Percentiles rank a stretch among this genome's conserved stretches.
phyloP scores from a whole-genome alignment of 192 early-diverging fungal species.

The Dissophora ornata region DNA sequence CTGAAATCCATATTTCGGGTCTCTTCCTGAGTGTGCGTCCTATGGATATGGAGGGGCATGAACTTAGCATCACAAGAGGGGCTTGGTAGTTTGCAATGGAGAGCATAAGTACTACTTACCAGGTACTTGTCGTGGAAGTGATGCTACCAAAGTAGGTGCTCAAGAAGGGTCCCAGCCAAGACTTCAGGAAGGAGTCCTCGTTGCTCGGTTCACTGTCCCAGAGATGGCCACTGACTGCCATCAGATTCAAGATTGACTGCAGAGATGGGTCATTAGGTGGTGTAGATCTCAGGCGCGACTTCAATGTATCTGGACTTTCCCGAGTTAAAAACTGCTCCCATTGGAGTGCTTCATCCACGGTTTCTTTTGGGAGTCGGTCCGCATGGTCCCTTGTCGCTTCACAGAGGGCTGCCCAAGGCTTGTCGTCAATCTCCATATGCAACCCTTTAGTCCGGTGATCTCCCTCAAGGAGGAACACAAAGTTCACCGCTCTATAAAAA shows the following conservation, averaged over 20 bases:
- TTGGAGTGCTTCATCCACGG: constrained; percentile 8
- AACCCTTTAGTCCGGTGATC: constrained; percentile 13
- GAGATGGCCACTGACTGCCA: constrained; percentile 3
- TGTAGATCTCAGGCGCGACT: background rate
- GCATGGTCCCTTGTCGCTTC: constrained; percentile 5
- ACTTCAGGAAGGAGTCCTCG: constrained; percentile 19
- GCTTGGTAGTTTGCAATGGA: background rate
- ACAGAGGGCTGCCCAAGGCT: constrained; percentile 6
- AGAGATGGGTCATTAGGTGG: constrained; percentile 9
- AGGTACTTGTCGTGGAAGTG: background rate
- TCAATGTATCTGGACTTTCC: background rate
- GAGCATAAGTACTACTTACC: constrained; percentile 13
- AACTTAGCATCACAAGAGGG: background rate
- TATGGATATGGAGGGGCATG: constrained; percentile 7
- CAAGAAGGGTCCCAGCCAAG: constrained; percentile 11
- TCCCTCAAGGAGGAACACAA: constrained; percentile 10
- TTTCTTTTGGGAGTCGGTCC: background rate
- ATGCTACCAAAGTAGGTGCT: constrained; percentile 3
- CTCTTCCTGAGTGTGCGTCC: constrained; percentile 14
- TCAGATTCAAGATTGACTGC: background rate
- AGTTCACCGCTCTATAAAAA: constrained; percentile 17
- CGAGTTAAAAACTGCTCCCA: background rate
- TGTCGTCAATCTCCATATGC: constrained; percentile 10
- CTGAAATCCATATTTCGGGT: background rate
- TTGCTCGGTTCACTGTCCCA: constrained; percentile 4